Base-by-base conservation (phyloP, 2,329 filamentous ascomycete genomes). In the Apiospora saccharicola region DNA sequence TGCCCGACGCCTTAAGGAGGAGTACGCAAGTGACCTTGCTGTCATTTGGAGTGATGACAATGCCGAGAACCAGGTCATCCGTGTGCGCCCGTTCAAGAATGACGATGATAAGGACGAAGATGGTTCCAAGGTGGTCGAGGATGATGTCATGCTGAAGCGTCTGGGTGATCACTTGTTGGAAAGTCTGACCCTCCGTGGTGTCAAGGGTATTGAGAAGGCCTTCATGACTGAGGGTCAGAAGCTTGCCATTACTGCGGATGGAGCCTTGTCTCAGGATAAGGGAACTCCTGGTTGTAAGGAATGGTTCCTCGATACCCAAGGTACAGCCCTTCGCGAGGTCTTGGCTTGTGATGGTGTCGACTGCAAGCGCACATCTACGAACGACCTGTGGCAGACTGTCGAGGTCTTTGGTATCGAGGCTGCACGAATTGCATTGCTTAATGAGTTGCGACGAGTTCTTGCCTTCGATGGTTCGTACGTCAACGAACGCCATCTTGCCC, bases 381-480 rank as follows among this genome's bases (percentile, higher is more conserved):
- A 99, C 85, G 94, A 97, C 79, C 93, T 99, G 81, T 95, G 96
- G 82, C 96, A 99, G 83, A 91, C 98, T 77, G 93, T 98, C 64
- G 93, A 96, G 76, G 94, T 98, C 13, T 96, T 99, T 75, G 96
- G 96, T 81, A 99, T 99, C 75, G 96, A 99, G 81, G 97, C 95
- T 76, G 95, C 95, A 74, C 93, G 96, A 79, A 91, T 93, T 68
- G 93, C 95, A 71, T 87, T 99, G 72, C 91, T 98, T 77, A 92
- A 93, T 74, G 97, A 99, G 81, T 84, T 99, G 87, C 94, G 93
- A 43, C 92, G 94, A 79, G 96, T 99, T 81, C 85, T 99, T 85
- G 95, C 96, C 37, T 99, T 99, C 81, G 96, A 98, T 81, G 97
- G 97, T 89, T 98, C 96, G 19, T 99, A 99, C 82, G 96, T 99